These are phyloP conservation scores for Cunninghamia lanceolata DNA, from an alignment of 75 land plant genomes.

Conservation along the genomic window DNA sequence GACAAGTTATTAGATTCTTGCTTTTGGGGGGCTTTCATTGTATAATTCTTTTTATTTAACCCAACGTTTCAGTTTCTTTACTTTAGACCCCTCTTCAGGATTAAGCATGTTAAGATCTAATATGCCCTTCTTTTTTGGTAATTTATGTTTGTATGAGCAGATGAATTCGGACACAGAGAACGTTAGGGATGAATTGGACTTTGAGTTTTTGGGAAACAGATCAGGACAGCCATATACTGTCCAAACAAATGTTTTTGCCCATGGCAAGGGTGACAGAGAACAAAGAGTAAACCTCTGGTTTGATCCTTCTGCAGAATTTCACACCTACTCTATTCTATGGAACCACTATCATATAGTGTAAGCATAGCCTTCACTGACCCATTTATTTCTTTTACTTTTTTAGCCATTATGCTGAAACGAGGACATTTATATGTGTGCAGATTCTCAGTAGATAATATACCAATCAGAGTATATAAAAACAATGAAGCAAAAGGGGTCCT, in stretches of 20 bases:
- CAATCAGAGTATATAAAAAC: slow-evolving; percentile 84
- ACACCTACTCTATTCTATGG: slow-evolving; percentile 52
- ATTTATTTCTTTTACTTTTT: background rate
- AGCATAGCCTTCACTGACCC: background rate
- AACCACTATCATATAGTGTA: slow-evolving; percentile 47
- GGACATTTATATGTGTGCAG: slow-evolving; percentile 30
- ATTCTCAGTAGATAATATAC: slow-evolving; percentile 65
- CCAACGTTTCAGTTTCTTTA: background rate
- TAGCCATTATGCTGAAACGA: background rate
- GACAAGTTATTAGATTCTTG: too few relatives aligned
- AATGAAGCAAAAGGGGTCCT: slow-evolving; percentile 46
- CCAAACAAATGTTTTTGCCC: slow-evolving; percentile 56
- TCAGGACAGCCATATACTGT: slow-evolving; percentile 65
- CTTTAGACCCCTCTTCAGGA: background rate
- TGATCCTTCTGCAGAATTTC: slow-evolving; percentile 55
- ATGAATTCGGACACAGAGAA: slow-evolving; percentile 48
- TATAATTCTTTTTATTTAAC: background rate
- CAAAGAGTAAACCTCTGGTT: slow-evolving; percentile 70
- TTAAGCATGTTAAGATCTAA: too few relatives aligned
- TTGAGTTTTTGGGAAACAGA: slow-evolving; percentile 71
- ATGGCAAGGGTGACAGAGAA: slow-evolving; percentile 61
- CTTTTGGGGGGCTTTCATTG: background rate
- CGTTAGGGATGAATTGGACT: slow-evolving; percentile 54
- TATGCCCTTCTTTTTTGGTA: background rate
- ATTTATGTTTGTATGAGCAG: slow-evolving; percentile 16